Conservation (phyloP, 306 rosid species). For the Oemleria cerasiformis region DNA sequence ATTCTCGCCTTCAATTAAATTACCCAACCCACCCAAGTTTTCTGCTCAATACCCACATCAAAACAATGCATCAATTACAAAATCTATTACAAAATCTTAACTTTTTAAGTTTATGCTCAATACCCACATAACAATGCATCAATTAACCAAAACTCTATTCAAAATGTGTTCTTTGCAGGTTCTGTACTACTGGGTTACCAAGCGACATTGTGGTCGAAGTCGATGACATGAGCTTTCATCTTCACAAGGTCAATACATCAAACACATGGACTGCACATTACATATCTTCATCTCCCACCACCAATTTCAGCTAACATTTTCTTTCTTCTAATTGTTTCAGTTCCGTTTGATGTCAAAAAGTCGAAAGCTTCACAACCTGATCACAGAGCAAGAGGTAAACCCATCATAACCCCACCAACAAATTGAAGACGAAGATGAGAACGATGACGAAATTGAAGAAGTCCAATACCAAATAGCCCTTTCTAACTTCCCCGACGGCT, state of each 20-base stretch:
- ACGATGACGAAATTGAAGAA: slow-evolving; percentile 55
- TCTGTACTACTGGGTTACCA: slow-evolving; percentile 92
- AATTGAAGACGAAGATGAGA: neutral
- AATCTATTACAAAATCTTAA: neutral
- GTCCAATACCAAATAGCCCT: slow-evolving; percentile 64
- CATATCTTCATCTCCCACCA: slow-evolving; percentile 5
- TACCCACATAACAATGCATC: slow-evolving; percentile 4
- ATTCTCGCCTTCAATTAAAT: too few relatives aligned
- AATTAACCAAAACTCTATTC: neutral
- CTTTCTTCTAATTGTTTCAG: slow-evolving; percentile 35
- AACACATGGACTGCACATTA: neutral
- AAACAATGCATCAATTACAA: neutral
- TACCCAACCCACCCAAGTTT: too few relatives aligned
- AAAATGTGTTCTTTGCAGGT: slow-evolving; percentile 43
- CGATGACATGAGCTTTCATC: slow-evolving; percentile 86
- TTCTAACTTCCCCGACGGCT: slow-evolving; percentile 76
- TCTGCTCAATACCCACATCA: neutral
- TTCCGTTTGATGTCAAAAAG: slow-evolving; percentile 94
- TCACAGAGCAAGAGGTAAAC: slow-evolving; percentile 66
- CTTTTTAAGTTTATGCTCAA: neutral
- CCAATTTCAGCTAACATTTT: slow-evolving; percentile 6
- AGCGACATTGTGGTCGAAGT: slow-evolving; percentile 94
- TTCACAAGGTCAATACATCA: slow-evolving; percentile 65
- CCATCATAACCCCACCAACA: slow-evolving; percentile 11
- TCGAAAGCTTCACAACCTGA: slow-evolving; percentile 58